Base-by-base conservation (phyloP, 2,329 filamentous ascomycete species). In the Scedosporium minutisporum region DNA sequence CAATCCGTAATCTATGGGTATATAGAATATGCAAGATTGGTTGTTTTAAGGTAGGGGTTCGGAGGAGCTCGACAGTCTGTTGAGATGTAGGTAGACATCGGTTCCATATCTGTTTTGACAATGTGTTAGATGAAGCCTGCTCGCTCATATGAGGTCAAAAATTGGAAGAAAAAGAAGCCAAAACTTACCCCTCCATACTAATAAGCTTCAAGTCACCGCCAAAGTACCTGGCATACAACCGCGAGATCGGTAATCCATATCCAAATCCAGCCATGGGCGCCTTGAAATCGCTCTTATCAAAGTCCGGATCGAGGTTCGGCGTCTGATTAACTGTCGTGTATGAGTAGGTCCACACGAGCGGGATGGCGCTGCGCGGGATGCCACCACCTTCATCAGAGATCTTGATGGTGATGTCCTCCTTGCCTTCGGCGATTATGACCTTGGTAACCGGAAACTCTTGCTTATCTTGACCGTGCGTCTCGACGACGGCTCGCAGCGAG, bases 321-420 rank as follows among this genome's bases (percentile, higher is more conserved):
- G 95, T 97, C 69, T 93, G 87, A 74, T 97, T 95, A 66, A 99
- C 95, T 2, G 95, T 99, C 42, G 95, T 99, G 75, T 99, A 99
- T 95, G 97, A 99, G 75, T 99, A 99, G 12, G 95, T 99, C 95
- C 95, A 99, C n/a, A 97, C 95, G 14, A 99, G 82, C 4, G 95
- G 95, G 66, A 99, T 97, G 61, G 91, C 86, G 69, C 90, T 96
- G 70, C 95, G 82, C 0, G 95, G 92, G 61, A 99, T 97, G 65
- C 95, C 95, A 66, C 95, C 95, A 64, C 95, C 95, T 77, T 99
- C 95, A 73, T 99, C 95, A 4, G 89, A 91, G 69, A 99, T 89
- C 78, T 99, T 99, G 80, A 99, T 97, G 4, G 95, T 99, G 70
- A 99, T 99, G 71, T 99, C 95, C 76, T 99, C 95, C 73, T 95